phyloP scores from a whole-genome alignment of 345 rosid genomes.

The Rhodamnia argentea region DNA sequence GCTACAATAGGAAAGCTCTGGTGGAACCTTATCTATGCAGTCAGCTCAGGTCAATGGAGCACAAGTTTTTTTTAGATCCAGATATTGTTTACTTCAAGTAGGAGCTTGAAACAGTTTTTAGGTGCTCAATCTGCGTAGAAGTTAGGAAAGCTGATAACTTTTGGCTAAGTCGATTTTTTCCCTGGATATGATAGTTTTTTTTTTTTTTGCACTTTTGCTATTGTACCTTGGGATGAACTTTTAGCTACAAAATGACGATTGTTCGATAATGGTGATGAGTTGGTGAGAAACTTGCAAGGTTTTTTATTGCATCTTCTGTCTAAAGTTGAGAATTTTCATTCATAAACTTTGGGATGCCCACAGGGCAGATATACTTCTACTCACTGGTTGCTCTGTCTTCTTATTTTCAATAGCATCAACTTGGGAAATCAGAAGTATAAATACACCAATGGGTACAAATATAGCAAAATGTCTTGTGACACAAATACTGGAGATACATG shows the following conservation, averaged over 20 bases:
- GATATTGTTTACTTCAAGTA: not conserved
- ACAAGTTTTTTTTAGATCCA: not conserved
- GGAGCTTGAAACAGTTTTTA: not conserved
- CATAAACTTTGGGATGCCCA: not conserved
- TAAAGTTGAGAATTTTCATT: not conserved
- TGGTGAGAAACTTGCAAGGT: not conserved
- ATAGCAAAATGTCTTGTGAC: constrained; percentile 63
- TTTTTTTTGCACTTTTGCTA: not conserved
- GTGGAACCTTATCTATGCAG: not conserved
- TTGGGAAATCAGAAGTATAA: constrained; percentile 82
- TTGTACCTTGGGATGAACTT: not conserved
- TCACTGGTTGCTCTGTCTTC: not conserved
- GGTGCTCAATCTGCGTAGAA: not conserved
- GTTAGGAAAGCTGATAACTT: not conserved
- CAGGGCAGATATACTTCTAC: not conserved
- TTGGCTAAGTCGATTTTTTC: not conserved
- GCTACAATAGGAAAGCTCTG: not conserved
- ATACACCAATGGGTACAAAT: constrained; percentile 45
- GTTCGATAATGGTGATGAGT: not conserved
- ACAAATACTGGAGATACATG: constrained; percentile 73
- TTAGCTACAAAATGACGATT: not conserved
- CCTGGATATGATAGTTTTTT: not conserved
- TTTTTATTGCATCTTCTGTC: not conserved
- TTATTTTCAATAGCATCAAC: constrained; percentile 56
- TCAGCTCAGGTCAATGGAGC: not conserved